Conservation (phyloP, 1,139 yeast genomes). For the Hansenula lynferdii region DNA sequence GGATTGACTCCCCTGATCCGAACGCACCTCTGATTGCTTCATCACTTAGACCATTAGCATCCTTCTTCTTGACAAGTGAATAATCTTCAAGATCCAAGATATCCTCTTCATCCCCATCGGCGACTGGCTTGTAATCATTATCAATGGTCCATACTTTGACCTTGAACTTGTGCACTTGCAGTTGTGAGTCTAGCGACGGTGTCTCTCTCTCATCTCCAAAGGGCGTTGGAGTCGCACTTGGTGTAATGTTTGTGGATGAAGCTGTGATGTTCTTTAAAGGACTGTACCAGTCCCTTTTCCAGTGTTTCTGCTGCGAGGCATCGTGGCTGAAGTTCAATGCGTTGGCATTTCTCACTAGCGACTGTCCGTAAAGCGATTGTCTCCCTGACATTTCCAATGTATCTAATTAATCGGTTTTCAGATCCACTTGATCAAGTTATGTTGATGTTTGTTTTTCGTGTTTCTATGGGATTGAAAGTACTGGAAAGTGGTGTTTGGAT, state of each 20-base stretch:
- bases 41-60: constrained; percentile 37
- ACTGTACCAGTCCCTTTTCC: constrained; percentile 33
- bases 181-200: constrained; percentile 15
- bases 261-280: constrained; percentile 22
- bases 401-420: neutral
- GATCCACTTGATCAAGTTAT: no score
- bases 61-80: constrained; percentile 11
- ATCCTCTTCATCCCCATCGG: constrained; percentile 38
- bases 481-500: constrained; percentile 1
- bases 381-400: constrained; percentile 22
- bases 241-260: constrained; percentile 20
- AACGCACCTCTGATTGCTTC: constrained; percentile 65
- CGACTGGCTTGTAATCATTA: constrained; percentile 22
- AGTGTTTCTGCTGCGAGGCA: constrained; percentile 25
- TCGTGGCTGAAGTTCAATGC: constrained; percentile 17
- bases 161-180: constrained; percentile 27
- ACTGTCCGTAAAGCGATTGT: constrained; percentile 33
- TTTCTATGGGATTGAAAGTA: neutral
- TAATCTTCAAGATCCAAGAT: constrained; percentile 27
- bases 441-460: neutral
- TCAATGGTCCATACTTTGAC: constrained; percentile 41
- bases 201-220: constrained; percentile 20
- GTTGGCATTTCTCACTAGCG: constrained; percentile 28
- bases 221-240: constrained; percentile 27
- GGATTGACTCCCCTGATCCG: constrained; percentile 46